phyloP scores from a whole-genome alignment of 768 basidiomycete species.

The Kwoniella mangroviensis region DNA sequence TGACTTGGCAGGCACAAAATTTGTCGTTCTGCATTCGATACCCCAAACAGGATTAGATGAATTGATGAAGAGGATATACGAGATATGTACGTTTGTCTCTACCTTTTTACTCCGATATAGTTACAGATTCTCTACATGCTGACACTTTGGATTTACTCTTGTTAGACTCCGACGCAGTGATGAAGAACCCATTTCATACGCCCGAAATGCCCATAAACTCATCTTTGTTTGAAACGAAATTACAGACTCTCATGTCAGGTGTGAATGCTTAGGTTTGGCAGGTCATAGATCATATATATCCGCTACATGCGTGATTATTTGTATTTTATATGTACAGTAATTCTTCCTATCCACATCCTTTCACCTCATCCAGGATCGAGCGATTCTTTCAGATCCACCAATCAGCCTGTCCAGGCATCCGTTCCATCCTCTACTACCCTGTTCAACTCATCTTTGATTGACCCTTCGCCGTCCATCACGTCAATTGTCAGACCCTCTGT shows the following conservation, averaged over 20 bases:
- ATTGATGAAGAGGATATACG: constrained; percentile 83
- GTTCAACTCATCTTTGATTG: constrained; percentile 63
- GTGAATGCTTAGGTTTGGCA: constrained; percentile 27
- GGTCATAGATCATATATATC: background rate
- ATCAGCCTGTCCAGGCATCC: constrained; percentile 46
- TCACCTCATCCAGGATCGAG: no score
- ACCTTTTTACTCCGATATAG: background rate
- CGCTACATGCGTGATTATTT: constrained; percentile 1
- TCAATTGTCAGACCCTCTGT: constrained; percentile 68
- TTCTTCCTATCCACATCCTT: background rate
- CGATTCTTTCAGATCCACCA: background rate
- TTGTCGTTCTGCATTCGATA: constrained; percentile 85
- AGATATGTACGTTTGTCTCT: constrained; percentile 63
- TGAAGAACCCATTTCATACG: constrained; percentile 99
- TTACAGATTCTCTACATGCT: no score
- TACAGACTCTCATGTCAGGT: constrained; percentile 52
- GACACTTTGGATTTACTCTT: background rate
- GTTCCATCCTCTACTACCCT: constrained; percentile 61
- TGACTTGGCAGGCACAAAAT: constrained; percentile 77
- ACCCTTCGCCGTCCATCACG: constrained; percentile 64
- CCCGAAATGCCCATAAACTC: constrained; percentile 99
- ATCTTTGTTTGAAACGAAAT: constrained; percentile 75
- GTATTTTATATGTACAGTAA: background rate
- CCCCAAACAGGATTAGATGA: constrained; percentile 68
- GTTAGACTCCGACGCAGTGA: constrained; percentile 80